These are phyloP conservation scores for Chlamydomonas incerta DNA, from an alignment of 139 green algal species.

Conservation along the genomic window DNA sequence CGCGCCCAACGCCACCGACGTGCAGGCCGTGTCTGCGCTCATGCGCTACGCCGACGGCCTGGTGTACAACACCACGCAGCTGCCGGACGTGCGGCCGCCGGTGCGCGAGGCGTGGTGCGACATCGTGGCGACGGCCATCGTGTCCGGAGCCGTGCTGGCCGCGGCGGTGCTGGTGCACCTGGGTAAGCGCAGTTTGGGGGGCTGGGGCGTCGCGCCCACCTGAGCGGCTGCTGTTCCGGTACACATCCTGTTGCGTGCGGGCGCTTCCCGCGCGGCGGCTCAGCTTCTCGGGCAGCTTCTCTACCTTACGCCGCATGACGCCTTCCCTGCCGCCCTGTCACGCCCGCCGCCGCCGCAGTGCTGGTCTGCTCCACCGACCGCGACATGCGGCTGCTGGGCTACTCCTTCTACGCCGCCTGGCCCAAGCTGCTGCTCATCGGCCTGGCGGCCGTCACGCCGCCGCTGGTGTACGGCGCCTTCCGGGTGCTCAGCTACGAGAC, in stretches of 20 bases:
- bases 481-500: neutral
- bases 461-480: neutral
- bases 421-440: slow-evolving; percentile 1
- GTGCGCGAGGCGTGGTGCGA: neutral
- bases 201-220: too few relatives aligned
- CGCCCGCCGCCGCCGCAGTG: neutral
- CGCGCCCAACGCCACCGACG: neutral
- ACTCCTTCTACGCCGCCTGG: neutral
- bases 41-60: neutral
- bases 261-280: too few relatives aligned
- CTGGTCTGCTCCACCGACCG: neutral
- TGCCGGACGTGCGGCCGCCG: neutral
- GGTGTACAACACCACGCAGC: neutral
- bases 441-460: neutral
- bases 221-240: too few relatives aligned
- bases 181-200: neutral
- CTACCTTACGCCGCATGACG: too few relatives aligned
- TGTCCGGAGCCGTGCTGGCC: neutral
- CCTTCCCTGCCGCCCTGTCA: too few relatives aligned
- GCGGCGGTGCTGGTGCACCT: neutral
- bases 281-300: too few relatives aligned
- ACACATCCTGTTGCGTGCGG: too few relatives aligned
- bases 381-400: neutral
- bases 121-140: neutral
- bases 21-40: neutral